Base-by-base conservation (phyloP, 1,284 basidiomycete species). In the Marasmius tenuissimus region DNA sequence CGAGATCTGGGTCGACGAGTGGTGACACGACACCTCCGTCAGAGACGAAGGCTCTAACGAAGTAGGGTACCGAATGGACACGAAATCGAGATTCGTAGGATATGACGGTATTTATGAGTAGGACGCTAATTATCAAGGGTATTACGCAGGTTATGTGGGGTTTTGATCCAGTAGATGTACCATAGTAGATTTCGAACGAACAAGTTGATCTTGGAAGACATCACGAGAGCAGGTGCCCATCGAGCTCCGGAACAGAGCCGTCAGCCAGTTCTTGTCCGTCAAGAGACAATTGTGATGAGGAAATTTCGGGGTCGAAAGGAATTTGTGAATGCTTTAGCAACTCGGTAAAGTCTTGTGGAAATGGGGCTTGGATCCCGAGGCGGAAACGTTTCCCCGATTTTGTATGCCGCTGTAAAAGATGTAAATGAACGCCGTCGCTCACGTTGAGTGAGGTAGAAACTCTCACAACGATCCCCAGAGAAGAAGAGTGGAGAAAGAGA, bases 401-500 rank as follows among this genome's bases (percentile, higher is more conserved):
- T 48, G 72, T 74, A 65, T 81, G 87, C 49, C 82, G 75, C 87
- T 89, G 63, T 33, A 52, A 51, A 10, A 49, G 39, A 9, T n/a
- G 0, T 7, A 54, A 18, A 63, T 45, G 45, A 59, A 53, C 37
- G 4, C 58, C 45, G 55, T 6, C 59, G 56, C 9, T 33, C 11
- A 42, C 48, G n/a, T 1, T 39, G 48, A 37, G 49, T 39, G 12
- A 58, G 37, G 50, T 33, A 58, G 33, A 56, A 11, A 51, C 11
- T 72, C 85, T 68, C 64, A 88, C 87, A 18, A 76, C 78, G 60
- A 88, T 73, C 3, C 83, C 81, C 35, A 88, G 64, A 38, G 81
- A 79, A 0, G 85, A 82, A 5, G 87, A 78, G 65, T 91, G 88
- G 8, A 91, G 73, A 65, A 85, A 87, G 20, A 88, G 70, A n/a